Evolutionary conservation across 352 stramenopile genomes (phyloP).

Genomic region (Achlya hypogyna): DNA sequence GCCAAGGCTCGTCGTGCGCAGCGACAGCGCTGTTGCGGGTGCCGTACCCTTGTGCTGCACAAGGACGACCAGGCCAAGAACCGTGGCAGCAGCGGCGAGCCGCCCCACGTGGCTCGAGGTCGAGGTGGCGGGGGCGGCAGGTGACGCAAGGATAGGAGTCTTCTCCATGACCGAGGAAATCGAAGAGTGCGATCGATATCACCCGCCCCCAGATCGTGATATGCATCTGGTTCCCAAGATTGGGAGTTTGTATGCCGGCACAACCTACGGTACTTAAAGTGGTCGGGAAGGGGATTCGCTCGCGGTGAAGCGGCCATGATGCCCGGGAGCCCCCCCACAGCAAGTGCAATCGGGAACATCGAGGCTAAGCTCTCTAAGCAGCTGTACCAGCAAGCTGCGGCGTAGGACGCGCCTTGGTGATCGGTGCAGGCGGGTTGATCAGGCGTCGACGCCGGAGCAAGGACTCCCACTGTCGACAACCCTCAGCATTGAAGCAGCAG

Average conservation of each 20-base stretch:
- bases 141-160: background rate
- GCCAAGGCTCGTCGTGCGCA: background rate
- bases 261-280: background rate
- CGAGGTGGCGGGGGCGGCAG: background rate
- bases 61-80: background rate
- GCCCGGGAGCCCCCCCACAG: too few species aligned
- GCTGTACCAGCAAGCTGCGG: too few species aligned
- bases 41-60: background rate
- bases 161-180: constrained; percentile 2
- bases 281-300: too few species aligned
- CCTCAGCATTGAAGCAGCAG: too few species aligned
- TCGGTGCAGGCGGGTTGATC: too few species aligned
- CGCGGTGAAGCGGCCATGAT: too few species aligned
- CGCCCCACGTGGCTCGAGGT: background rate
- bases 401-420: too few species aligned
- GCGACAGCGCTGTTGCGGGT: background rate
- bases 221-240: background rate
- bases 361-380: too few species aligned
- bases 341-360: too few species aligned
- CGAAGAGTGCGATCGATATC: background rate
- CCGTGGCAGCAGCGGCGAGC: background rate
- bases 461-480: too few species aligned
- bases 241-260: background rate
- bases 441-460: too few species aligned
- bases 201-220: background rate